Conservation (phyloP, 345 rosid species). For the Gossypium anomalum region DNA sequence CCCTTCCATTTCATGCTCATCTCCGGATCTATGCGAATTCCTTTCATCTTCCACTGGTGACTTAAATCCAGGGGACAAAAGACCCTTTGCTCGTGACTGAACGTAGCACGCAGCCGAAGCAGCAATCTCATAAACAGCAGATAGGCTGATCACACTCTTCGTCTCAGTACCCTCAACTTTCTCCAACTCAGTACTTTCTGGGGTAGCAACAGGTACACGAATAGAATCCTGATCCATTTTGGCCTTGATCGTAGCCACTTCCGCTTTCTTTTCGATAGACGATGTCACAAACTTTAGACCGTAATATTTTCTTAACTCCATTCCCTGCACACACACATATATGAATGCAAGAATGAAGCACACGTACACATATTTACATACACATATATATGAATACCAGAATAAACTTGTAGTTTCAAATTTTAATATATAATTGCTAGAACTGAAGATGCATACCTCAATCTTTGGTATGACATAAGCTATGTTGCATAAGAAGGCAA, state of each 20-base stretch:
- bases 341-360: constrained; percentile 40
- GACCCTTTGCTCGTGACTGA: constrained; percentile 50
- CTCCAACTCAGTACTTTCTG: background rate
- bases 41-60: constrained; percentile 6
- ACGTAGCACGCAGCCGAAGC: constrained; percentile 86
- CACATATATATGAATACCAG: background rate
- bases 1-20: constrained; percentile 21
- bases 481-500: constrained; percentile 78
- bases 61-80: constrained; percentile 28
- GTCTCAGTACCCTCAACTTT: constrained; percentile 15
- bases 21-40: constrained; percentile 13
- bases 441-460: constrained; percentile 34
- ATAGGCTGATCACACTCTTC: constrained; percentile 32
- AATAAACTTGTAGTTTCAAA: background rate
- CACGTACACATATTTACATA: background rate
- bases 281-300: constrained; percentile 57
- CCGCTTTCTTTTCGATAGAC: constrained; percentile 75
- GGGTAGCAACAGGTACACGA: constrained; percentile 21
- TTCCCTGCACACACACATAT: constrained; percentile 30
- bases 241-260: constrained; percentile 37
- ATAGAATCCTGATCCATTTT: constrained; percentile 51
- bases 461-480: constrained; percentile 75
- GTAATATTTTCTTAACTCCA: constrained; percentile 49
- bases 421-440: background rate
- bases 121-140: constrained; percentile 69